Percentiles rank a stretch among this genome's conserved stretches.
phyloP scores from a whole-genome alignment of 345 rosid genomes.

The Eucalyptus cloeziana region DNA sequence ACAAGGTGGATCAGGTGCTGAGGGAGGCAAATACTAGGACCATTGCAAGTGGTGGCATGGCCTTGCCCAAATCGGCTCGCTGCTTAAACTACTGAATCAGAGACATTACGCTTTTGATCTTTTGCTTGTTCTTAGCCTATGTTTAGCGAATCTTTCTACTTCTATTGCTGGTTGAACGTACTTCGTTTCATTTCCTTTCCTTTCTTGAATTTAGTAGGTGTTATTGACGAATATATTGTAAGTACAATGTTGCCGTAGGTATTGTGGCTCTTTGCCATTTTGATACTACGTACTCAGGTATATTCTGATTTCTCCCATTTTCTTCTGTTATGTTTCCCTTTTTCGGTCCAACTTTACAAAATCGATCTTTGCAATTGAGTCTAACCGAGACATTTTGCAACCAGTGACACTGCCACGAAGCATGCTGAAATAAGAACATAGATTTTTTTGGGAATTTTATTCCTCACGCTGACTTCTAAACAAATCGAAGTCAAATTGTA shows the following conservation, averaged over 20 bases:
- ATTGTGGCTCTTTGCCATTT: neutral
- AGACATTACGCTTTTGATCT: neutral
- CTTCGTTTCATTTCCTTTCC: neutral
- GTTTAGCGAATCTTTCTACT: neutral
- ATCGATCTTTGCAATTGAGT: neutral
- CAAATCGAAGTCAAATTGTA: neutral
- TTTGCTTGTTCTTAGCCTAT: neutral
- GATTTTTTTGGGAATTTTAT: neutral
- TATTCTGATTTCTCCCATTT: neutral
- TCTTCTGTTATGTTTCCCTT: neutral
- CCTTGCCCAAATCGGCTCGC: neutral
- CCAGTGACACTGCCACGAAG: neutral
- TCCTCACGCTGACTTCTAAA: neutral
- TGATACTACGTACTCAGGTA: neutral
- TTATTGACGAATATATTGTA: neutral
- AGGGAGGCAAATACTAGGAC: conserved; percentile 5
- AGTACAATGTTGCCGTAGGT: neutral
- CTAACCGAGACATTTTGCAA: neutral
- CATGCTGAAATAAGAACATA: neutral
- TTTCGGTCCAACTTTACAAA: neutral
- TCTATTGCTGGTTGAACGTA: neutral
- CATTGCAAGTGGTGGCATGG: neutral
- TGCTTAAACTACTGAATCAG: neutral
- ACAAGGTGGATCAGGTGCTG: neutral
- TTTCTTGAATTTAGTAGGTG: neutral